Conservation (phyloP, 1,284 basidiomycete species). For the Cutaneotrichosporon sp. region DNA sequence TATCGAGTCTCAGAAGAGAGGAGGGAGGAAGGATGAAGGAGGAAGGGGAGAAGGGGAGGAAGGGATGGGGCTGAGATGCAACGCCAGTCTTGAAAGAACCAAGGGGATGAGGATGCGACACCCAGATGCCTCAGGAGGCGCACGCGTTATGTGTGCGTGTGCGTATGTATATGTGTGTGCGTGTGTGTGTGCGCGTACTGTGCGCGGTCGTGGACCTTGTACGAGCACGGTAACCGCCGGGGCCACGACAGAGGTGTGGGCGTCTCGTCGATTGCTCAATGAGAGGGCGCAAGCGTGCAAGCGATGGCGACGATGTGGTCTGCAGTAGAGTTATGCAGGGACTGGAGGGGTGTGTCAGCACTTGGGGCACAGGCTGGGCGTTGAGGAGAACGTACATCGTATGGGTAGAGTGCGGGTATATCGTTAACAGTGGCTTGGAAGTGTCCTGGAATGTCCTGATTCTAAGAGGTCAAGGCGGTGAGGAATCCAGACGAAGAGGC, state of each 20-base stretch:
- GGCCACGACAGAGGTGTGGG: neutral
- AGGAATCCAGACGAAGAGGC: neutral
- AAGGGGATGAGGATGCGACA: neutral
- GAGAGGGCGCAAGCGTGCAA: neutral
- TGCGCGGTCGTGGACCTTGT: too few relatives aligned
- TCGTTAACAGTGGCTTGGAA: neutral
- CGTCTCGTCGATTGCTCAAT: neutral
- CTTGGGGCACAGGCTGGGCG: neutral
- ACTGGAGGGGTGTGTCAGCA: neutral
- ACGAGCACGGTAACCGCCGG: neutral
- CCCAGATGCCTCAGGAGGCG: neutral
- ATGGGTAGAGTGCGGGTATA: neutral
- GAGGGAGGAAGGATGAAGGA: neutral
- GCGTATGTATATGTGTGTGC: neutral
- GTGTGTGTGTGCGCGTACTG: too few relatives aligned
- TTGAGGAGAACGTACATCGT: neutral
- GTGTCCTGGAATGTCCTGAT: constrained; percentile 4
- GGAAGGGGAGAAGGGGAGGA: neutral
- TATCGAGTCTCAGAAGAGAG: neutral
- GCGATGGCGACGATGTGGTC: neutral
- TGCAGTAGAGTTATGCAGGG: neutral
- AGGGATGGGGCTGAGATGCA: neutral
- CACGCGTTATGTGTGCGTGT: constrained; percentile 4
- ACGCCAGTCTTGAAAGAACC: neutral
- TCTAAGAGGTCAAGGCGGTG: neutral